Conservation (phyloP, 495 filamentous ascomycete genomes). For the Hypoxylon rickii region DNA sequence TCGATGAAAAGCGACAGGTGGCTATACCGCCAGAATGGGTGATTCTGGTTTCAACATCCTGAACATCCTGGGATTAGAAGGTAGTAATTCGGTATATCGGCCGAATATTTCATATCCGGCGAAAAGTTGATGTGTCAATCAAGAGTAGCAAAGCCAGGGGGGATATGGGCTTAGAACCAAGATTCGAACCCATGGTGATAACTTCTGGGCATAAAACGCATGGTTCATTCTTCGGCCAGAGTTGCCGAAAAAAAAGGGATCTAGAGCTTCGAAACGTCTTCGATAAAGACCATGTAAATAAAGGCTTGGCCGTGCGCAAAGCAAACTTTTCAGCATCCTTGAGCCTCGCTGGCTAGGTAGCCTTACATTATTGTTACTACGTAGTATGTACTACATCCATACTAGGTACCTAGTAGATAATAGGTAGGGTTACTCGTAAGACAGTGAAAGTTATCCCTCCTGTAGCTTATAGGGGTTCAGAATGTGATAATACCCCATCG, state of each 20-base stretch:
- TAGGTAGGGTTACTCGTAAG: too few relatives aligned
- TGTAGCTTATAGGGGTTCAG: background rate
- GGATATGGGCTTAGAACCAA: background rate
- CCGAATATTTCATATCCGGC: too few relatives aligned
- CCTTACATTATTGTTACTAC: background rate
- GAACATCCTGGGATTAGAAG: too few relatives aligned
- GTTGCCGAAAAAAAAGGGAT: background rate
- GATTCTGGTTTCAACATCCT: too few relatives aligned
- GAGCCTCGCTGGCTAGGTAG: background rate
- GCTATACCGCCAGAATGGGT: too few relatives aligned
- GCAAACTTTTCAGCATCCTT: background rate
- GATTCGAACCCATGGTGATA: background rate
- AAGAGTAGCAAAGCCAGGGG: background rate
- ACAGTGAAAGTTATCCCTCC: background rate
- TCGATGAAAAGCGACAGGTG: background rate
- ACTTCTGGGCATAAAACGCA: background rate
- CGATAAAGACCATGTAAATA: too few relatives aligned
- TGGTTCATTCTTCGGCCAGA: background rate
- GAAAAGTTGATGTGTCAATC: too few relatives aligned
- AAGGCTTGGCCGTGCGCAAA: background rate
- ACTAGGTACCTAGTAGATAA: too few relatives aligned
- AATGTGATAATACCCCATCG: background rate
- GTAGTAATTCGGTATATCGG: too few relatives aligned
- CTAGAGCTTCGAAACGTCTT: background rate
- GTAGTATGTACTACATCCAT: background rate